Conservation (phyloP, 106 monocot species). For the Phalaenopsis aphrodite region DNA sequence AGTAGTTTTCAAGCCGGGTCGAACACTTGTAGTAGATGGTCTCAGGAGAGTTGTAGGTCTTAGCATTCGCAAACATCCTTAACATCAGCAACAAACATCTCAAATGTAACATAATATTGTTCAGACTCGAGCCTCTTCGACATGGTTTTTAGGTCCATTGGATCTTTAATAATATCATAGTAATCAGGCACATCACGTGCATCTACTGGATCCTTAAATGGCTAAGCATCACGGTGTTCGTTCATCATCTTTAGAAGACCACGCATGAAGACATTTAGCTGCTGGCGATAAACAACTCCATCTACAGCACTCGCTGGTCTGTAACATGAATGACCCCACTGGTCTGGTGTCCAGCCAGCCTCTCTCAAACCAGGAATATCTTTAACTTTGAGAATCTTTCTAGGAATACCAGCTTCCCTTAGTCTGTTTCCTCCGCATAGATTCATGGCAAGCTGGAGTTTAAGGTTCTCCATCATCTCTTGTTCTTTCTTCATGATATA, state of each 20-base stretch:
- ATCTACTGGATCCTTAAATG: slow-evolving; percentile 96
- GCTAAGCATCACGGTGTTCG: slow-evolving; percentile 97
- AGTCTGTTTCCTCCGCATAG: slow-evolving; percentile 10
- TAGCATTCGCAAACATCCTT: slow-evolving; percentile 89
- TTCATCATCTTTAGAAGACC: slow-evolving; percentile 81
- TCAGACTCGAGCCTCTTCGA: slow-evolving; percentile 83
- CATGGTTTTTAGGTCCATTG: slow-evolving; percentile 94
- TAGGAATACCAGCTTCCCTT: no score
- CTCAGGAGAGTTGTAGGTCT: slow-evolving; percentile 89
- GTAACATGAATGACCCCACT: slow-evolving; percentile 89
- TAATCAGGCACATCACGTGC: slow-evolving; percentile 95
- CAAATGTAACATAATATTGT: slow-evolving; percentile 87
- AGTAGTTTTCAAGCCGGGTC: slow-evolving; percentile 66
- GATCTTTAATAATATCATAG: slow-evolving; percentile 98
- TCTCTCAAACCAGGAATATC: no score
- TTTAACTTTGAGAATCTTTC: no score
- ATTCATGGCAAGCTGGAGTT: slow-evolving; percentile 34
- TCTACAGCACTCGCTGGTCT: slow-evolving; percentile 57
- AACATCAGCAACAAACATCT: slow-evolving; percentile 94
- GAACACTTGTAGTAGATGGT: slow-evolving; percentile 97
- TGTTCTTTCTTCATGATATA: slow-evolving; percentile 27
- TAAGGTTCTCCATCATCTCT: slow-evolving; percentile 26
- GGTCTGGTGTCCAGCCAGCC: slow-evolving; percentile 98
- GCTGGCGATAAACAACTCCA: slow-evolving; percentile 54
- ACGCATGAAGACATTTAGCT: slow-evolving; percentile 73